Conservation (phyloP, 2,329 filamentous ascomycete genomes). For the Aspergillus tamarii region DNA sequence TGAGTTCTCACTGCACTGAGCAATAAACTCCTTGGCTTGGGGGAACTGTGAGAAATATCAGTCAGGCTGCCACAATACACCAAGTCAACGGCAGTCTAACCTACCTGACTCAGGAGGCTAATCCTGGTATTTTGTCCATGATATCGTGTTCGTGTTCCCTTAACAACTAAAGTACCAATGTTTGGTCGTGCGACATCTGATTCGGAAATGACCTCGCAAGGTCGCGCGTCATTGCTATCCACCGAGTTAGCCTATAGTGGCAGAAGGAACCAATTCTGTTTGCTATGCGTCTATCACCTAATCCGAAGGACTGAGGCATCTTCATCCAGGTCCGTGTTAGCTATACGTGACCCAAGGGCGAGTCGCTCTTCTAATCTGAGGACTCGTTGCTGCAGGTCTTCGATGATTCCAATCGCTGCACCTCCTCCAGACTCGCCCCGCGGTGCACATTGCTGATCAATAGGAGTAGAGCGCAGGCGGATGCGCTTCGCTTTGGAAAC, state of each 20-base stretch:
- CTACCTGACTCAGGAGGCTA: slow-evolving; percentile 23
- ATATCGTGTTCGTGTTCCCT: slow-evolving; percentile 26
- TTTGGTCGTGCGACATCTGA: slow-evolving; percentile 9
- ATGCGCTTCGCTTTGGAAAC: slow-evolving; percentile 14
- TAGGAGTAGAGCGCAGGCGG: neutral
- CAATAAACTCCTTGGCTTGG: slow-evolving; percentile 27
- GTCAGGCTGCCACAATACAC: neutral
- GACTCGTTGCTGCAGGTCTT: slow-evolving; percentile 28
- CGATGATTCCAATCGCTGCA: slow-evolving; percentile 21
- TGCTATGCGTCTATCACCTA: slow-evolving; percentile 4
- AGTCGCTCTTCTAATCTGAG: slow-evolving; percentile 22
- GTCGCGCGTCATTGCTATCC: neutral
- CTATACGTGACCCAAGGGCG: slow-evolving; percentile 5
- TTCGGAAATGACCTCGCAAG: neutral
- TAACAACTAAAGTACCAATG: slow-evolving; percentile 24
- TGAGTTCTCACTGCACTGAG: slow-evolving; percentile 21
- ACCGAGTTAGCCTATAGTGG: neutral
- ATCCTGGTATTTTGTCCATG: slow-evolving; percentile 27
- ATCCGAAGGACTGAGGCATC: slow-evolving; percentile 3
- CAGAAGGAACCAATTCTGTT: no score
- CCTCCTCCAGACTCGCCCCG: neutral
- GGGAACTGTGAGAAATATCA: slow-evolving; percentile 18
- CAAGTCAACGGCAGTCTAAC: neutral
- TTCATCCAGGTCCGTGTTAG: neutral
- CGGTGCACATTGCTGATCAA: neutral